Evolutionary conservation across 2,329 filamentous ascomycete species (phyloP).

Genomic region (Calonectria pseudoreteaudii): DNA sequence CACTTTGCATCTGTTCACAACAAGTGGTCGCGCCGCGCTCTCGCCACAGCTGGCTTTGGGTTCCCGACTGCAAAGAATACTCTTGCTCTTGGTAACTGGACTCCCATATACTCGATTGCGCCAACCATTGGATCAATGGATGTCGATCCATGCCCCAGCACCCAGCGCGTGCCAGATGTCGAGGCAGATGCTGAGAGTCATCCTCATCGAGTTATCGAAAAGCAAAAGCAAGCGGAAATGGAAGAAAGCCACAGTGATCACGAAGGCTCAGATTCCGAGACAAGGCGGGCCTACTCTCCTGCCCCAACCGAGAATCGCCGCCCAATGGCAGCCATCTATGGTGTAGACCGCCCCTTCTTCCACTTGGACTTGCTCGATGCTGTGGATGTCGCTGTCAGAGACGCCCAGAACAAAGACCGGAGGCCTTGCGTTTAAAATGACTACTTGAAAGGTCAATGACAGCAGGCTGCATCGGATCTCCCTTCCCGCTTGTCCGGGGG

Average conservation of each 20-base stretch:
- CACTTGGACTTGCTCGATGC: conserved; percentile 60
- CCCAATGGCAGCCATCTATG: conserved; percentile 47
- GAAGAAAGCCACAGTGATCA: neutral
- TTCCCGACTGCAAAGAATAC: conserved; percentile 49
- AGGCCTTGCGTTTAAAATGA: neutral
- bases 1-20: conserved; percentile 67
- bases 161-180: conserved; percentile 1
- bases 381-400: conserved; percentile 49
- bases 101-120: conserved; percentile 49
- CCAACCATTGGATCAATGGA: conserved; percentile 34
- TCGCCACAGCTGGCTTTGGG: conserved; percentile 68
- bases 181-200: conserved; percentile 9
- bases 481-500: too few species aligned
- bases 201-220: neutral
- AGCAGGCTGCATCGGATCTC: neutral
- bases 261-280: neutral
- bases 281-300: neutral
- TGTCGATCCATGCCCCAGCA: neutral
- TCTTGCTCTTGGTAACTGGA: conserved; percentile 45
- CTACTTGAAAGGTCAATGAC: neutral
- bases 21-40: conserved; percentile 68
- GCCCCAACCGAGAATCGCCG: neutral
- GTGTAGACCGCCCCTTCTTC: conserved; percentile 60
- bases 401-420: conserved; percentile 40
- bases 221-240: neutral